Percentiles rank a stretch among this genome's conserved stretches.
Conservation (phyloP, 345 rosid genomes). For the Ricinus communis region DNA sequence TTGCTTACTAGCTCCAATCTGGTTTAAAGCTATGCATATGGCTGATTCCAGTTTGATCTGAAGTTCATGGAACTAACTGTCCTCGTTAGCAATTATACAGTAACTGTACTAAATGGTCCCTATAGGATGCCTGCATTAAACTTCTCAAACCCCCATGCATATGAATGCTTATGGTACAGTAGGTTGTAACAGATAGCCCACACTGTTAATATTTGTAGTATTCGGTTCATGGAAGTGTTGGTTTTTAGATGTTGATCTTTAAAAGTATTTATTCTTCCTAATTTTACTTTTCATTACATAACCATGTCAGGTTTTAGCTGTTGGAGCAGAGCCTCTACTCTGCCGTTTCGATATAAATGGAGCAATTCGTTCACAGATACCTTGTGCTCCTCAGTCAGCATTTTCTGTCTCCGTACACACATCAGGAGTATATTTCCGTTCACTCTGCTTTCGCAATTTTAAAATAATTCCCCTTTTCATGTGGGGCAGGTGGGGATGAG, state of each 20-base stretch:
- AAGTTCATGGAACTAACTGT: not conserved
- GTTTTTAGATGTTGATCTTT: too few species aligned
- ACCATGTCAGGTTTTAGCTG: conserved; percentile 69
- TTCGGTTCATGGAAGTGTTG: not conserved
- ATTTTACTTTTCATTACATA: conserved; percentile 12
- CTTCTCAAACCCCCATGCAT: too few species aligned
- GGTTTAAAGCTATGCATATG: too few species aligned
- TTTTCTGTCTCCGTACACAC: conserved; percentile 78
- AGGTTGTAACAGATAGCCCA: too few species aligned
- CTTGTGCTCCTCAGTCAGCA: conserved; percentile 80
- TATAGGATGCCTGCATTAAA: too few species aligned
- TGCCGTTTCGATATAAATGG: conserved; percentile 77
- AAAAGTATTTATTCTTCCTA: not conserved
- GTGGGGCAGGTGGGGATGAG: not conserved
- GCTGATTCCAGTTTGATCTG: not conserved
- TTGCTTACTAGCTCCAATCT: too few species aligned
- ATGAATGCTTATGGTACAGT: too few species aligned
- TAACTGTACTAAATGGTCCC: not conserved
- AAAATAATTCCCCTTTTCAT: not conserved
- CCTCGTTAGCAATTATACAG: not conserved
- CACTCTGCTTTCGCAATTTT: not conserved
- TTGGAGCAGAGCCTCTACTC: conserved; percentile 78
- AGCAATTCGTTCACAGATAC: conserved; percentile 63
- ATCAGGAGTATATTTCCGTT: conserved; percentile 45
- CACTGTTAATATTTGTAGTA: not conserved